Evolutionary conservation across 75 land plant species (phyloP).

Genomic region (Pinus taeda): DNA sequence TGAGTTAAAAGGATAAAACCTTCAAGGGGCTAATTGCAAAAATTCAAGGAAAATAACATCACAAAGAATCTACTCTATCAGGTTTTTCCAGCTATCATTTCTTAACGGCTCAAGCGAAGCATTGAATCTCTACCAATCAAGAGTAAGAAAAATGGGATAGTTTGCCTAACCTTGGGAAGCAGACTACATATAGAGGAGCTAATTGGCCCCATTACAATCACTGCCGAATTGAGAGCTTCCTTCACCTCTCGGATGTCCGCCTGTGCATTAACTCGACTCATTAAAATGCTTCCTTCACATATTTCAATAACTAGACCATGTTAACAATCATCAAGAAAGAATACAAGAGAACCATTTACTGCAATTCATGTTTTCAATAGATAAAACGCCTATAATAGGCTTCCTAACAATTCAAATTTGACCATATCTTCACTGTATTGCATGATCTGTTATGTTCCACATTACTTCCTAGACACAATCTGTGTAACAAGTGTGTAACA

Average conservation of each 20-base stretch:
- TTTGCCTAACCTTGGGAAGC: constrained; percentile 55
- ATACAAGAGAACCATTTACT: background rate
- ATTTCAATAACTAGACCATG: no score
- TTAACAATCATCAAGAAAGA: no score
- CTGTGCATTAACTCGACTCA: constrained; percentile 26
- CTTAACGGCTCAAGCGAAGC: background rate
- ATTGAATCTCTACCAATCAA: background rate
- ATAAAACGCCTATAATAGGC: constrained; percentile 2
- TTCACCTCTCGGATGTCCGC: constrained; percentile 46
- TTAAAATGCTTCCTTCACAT: background rate
- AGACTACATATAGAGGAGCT: constrained; percentile 30
- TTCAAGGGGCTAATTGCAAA: background rate
- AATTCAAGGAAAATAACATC: background rate
- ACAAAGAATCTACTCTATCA: background rate
- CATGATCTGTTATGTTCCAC: background rate
- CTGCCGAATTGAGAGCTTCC: constrained; percentile 52
- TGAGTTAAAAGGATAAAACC: no score
- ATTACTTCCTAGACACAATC: background rate
- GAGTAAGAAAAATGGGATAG: background rate
- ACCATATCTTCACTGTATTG: background rate
- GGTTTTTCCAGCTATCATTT: background rate
- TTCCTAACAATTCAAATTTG: background rate
- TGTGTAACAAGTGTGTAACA: background rate
- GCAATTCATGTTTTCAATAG: background rate
- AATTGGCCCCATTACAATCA: constrained; percentile 47